Conservation (phyloP, 495 filamentous ascomycete species). For the Penicillium crystallinum region DNA sequence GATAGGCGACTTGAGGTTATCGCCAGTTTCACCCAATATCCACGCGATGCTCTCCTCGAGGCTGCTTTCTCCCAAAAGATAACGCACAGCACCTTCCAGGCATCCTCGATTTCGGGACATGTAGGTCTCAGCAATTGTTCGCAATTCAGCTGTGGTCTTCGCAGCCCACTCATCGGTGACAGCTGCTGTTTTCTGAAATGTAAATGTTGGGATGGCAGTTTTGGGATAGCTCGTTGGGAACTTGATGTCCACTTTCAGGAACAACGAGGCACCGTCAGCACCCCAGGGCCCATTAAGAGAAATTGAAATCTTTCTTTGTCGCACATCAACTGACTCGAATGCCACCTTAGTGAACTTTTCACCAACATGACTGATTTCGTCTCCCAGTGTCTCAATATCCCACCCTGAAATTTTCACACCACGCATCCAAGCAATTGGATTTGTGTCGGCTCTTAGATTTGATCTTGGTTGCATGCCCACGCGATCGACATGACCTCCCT, state of each 20-base stretch:
- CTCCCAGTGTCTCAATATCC: slow-evolving; percentile 77
- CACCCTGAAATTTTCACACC: slow-evolving; percentile 79
- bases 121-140: slow-evolving; percentile 64
- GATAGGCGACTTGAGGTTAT: slow-evolving; percentile 45
- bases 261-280: slow-evolving; percentile 59
- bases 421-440: slow-evolving; percentile 88
- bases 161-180: slow-evolving; percentile 64
- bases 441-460: slow-evolving; percentile 52
- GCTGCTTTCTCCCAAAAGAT: slow-evolving; percentile 77
- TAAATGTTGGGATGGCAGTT: slow-evolving; percentile 57
- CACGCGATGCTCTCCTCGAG: slow-evolving; percentile 69
- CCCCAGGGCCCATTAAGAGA: slow-evolving; percentile 90
- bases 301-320: slow-evolving; percentile 62
- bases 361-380: slow-evolving; percentile 81
- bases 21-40: slow-evolving; percentile 48
- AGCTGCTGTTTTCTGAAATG: slow-evolving; percentile 70
- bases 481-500: slow-evolving; percentile 44
- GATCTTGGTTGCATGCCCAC: slow-evolving; percentile 62
- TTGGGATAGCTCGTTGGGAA: slow-evolving; percentile 78
- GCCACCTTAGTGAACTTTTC: slow-evolving; percentile 76
- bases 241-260: slow-evolving; percentile 71
- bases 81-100: slow-evolving; percentile 75
- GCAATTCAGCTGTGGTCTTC: slow-evolving; percentile 61
- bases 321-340: slow-evolving; percentile 82
- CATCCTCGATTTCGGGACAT: slow-evolving; percentile 67